These are phyloP conservation scores for Xylona heveae DNA, from an alignment of 495 filamentous ascomycete genomes.

Conservation along the genomic window DNA sequence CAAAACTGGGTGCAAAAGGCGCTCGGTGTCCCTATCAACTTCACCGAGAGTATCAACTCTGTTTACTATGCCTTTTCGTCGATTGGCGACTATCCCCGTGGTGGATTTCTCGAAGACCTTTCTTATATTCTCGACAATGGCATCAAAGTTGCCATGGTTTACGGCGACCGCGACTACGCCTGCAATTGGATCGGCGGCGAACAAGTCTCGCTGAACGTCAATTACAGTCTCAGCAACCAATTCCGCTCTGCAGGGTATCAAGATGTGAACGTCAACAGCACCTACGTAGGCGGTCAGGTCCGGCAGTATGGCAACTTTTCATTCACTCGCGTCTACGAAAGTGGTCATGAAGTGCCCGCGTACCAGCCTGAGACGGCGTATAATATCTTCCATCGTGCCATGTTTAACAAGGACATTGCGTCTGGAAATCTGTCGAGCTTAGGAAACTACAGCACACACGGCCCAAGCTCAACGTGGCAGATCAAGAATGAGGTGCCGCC, in stretches of 20 bases:
- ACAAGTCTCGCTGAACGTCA: conserved; percentile 31
- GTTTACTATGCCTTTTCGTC: conserved; percentile 1
- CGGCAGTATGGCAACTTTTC: conserved; percentile 23
- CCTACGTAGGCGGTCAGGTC: conserved; percentile 12
- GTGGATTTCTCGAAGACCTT: conserved; percentile 27
- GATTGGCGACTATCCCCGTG: conserved; percentile 20
- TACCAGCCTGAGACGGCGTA: conserved; percentile 15
- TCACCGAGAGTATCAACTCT: conserved; percentile 20
- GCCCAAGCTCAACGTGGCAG: conserved; percentile 18
- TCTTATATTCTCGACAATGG: conserved; percentile 28
- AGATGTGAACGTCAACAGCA: conserved; percentile 16
- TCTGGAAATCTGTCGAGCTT: conserved; percentile 8
- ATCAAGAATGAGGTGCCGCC: conserved; percentile 24
- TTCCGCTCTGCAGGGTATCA: conserved; percentile 36
- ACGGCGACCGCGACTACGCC: conserved; percentile 40
- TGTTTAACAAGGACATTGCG: conserved; percentile 14
- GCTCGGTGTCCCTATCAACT: conserved; percentile 47
- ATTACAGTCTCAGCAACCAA: conserved; percentile 18
- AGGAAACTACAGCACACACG: conserved; percentile 1
- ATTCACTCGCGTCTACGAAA: conserved; percentile 21
- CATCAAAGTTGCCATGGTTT: conserved; percentile 47
- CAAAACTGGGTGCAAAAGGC: conserved; percentile 37
- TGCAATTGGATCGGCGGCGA: conserved; percentile 38
- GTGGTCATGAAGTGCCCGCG: conserved; percentile 15
- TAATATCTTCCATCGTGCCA: conserved; percentile 15